Conservation (phyloP, 177 flowering plant genomes). For the Vitis hybrid region DNA sequence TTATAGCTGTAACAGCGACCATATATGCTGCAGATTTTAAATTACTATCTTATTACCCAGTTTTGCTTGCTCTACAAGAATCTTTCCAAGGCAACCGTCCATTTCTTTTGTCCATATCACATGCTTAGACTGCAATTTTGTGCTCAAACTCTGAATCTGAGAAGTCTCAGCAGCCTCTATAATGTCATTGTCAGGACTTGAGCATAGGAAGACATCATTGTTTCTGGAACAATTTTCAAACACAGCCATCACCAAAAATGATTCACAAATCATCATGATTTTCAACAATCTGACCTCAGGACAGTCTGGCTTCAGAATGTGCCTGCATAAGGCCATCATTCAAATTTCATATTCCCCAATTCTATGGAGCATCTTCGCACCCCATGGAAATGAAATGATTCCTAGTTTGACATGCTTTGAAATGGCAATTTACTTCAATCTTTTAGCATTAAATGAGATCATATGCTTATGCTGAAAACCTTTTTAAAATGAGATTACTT, state of each 20-base stretch:
- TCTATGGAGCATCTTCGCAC: too few relatives aligned
- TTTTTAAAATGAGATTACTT: too few relatives aligned
- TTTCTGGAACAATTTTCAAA: too few relatives aligned
- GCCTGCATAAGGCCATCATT: not conserved
- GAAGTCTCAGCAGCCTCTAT: conserved; percentile 3
- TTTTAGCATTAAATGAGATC: too few relatives aligned
- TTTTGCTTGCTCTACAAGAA: conserved; percentile 20
- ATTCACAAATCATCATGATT: conserved; percentile 11
- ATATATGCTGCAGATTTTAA: conserved; percentile 12
- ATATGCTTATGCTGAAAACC: too few relatives aligned
- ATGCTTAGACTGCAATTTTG: conserved; percentile 9
- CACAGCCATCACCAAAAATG: conserved; percentile 7
- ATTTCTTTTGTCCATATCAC: conserved; percentile 22
- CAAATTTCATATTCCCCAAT: too few relatives aligned
- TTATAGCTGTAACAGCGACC: conserved; percentile 11
- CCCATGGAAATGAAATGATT: too few relatives aligned
- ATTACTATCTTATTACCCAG: conserved; percentile 16
- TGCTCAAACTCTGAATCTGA: not conserved
- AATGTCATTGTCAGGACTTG: not conserved
- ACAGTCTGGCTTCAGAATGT: conserved; percentile 15
- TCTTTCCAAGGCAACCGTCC: conserved; percentile 16
- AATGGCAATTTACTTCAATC: too few relatives aligned
- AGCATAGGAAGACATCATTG: too few relatives aligned
- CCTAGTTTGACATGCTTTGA: too few relatives aligned
- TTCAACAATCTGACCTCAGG: conserved; percentile 8